Conservation (phyloP, 495 filamentous ascomycete genomes). For the Darksidea phi region DNA sequence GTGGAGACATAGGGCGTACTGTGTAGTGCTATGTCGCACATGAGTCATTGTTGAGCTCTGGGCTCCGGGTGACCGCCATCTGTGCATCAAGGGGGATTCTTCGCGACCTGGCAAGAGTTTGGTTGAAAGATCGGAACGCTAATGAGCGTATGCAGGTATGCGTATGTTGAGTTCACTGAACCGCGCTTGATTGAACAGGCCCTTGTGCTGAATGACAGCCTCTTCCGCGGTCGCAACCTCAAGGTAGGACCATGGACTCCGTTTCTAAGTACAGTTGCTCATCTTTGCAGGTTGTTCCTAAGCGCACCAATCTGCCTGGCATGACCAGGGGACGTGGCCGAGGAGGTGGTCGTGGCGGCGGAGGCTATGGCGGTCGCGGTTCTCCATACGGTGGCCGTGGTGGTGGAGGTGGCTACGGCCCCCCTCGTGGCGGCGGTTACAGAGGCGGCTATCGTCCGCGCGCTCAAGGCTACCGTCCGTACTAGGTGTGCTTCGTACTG, state of each 20-base stretch:
- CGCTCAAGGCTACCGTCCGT: constrained; percentile 76
- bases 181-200: constrained; percentile 90
- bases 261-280: constrained; percentile 12
- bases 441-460: constrained; percentile 70
- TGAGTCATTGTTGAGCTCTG: no score
- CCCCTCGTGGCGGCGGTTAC: constrained; percentile 35
- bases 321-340: constrained; percentile 72
- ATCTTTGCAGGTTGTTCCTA: constrained; percentile 74
- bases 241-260: constrained; percentile 60
- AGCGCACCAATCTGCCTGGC: constrained; percentile 94
- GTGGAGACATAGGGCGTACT: no score
- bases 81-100: constrained; percentile 16
- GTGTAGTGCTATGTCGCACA: no score
- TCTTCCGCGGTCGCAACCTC: constrained; percentile 90
- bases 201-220: constrained; percentile 91
- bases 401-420: constrained; percentile 38
- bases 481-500: constrained; percentile 54
- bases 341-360: constrained; percentile 68
- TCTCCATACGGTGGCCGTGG: constrained; percentile 53
- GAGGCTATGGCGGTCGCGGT: constrained; percentile 50
- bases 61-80: no score
- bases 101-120: constrained; percentile 54
- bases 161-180: constrained; percentile 98
- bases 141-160: constrained; percentile 69
- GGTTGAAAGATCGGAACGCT: constrained; percentile 51